Conservation (phyloP, 208 protist species). For the Acanthamoeba quina region DNA sequence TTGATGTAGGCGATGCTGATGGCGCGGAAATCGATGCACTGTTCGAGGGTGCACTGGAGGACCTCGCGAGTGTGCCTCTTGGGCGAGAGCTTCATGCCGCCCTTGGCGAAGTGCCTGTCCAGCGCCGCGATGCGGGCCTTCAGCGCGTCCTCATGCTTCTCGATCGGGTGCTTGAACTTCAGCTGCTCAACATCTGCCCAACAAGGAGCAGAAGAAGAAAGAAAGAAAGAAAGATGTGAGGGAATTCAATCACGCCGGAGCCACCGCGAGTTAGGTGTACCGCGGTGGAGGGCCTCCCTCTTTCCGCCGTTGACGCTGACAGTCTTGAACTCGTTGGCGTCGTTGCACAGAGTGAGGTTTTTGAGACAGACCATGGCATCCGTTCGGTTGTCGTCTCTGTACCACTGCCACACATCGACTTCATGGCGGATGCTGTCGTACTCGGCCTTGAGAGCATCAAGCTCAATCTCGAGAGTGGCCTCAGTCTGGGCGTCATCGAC, state of each 20-base stretch:
- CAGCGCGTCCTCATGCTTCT: neutral
- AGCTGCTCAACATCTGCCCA: neutral
- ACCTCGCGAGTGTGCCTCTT: conserved; percentile 11
- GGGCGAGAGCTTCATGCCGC: neutral
- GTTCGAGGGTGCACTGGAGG: neutral
- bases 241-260: too few relatives aligned
- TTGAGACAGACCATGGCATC: neutral
- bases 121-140: neutral
- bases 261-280: neutral
- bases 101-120: neutral
- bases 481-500: neutral
- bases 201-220: too few relatives aligned
- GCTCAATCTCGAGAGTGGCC: neutral
- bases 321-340: neutral
- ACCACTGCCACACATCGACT: neutral
- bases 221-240: neutral
- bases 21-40: neutral
- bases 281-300: neutral
- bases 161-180: neutral
- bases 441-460: neutral
- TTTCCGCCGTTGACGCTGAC: neutral
- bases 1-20: neutral
- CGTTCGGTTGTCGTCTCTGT: conserved; percentile 13
- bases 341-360: neutral
- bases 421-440: neutral